phyloP scores from a whole-genome alignment of 768 basidiomycete genomes.

The Sporobolomyces roseus region DNA sequence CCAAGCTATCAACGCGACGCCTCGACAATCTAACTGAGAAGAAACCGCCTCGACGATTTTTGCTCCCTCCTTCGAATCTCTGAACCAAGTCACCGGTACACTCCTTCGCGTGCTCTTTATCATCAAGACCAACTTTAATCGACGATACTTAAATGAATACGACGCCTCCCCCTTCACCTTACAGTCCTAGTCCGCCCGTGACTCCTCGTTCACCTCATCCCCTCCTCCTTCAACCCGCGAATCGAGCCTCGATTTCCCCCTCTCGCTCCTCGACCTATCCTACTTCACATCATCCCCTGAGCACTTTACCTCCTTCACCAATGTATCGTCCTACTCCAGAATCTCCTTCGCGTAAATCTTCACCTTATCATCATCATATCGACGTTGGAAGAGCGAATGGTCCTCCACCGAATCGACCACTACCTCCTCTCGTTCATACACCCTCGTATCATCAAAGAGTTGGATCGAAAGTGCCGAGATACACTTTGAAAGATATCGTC shows the following conservation, averaged over 20 bases:
- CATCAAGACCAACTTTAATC: too few species aligned
- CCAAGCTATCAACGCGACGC: too few species aligned
- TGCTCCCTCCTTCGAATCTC: too few species aligned
- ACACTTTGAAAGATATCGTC: slow-evolving; percentile 5
- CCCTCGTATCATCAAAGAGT: neutral
- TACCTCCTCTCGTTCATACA: neutral
- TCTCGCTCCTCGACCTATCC: slow-evolving; percentile 10
- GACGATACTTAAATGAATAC: neutral
- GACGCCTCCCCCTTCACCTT: neutral
- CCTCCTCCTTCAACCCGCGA: slow-evolving; percentile 7
- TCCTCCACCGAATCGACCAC: neutral
- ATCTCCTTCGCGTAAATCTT: neutral
- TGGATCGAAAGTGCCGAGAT: neutral
- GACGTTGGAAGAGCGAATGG: neutral
- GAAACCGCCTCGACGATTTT: too few species aligned
- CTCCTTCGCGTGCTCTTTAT: too few species aligned
- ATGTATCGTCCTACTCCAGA: neutral
- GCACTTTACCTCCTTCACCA: neutral
- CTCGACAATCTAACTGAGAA: too few species aligned
- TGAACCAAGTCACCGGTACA: too few species aligned
- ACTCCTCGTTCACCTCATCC: slow-evolving; percentile 3
- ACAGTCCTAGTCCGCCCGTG: neutral
- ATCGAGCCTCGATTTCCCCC: neutral
- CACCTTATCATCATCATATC: neutral
- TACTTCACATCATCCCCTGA: neutral